phyloP scores from a whole-genome alignment of 2,329 filamentous ascomycete genomes.

The Trichophyton benhamiae region DNA sequence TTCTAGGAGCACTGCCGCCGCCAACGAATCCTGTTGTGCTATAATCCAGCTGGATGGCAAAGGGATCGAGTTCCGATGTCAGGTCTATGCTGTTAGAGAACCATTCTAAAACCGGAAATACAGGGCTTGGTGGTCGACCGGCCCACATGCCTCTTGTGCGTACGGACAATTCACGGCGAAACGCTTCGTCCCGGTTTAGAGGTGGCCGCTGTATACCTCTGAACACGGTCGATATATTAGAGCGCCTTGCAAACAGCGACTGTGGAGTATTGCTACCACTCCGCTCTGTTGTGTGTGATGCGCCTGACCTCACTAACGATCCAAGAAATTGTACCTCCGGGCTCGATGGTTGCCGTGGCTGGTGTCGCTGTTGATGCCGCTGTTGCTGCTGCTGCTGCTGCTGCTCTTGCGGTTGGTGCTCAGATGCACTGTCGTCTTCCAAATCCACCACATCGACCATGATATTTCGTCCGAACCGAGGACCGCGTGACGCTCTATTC shows the following conservation, averaged over 20 bases:
- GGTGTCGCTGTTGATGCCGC: constrained; percentile 9
- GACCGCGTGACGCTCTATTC: constrained; percentile 17
- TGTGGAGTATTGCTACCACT: not conserved
- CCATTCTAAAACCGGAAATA: too few relatives aligned
- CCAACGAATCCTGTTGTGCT: constrained; percentile 30
- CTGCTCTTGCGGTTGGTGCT: too few relatives aligned
- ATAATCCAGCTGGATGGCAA: constrained; percentile 28
- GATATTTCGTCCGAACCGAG: constrained; percentile 28
- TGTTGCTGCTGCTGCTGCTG: constrained; percentile 8
- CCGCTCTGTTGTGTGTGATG: not conserved
- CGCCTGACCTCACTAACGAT: constrained; percentile 12
- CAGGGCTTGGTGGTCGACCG: not conserved
- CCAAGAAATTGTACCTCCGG: constrained; percentile 43
- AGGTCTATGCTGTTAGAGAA: constrained; percentile 16
- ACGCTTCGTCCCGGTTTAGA: constrained; percentile 9
- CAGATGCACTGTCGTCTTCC: constrained; percentile 24
- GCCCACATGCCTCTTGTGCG: constrained; percentile 11
- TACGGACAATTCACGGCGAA: constrained; percentile 18
- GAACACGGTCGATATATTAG: constrained; percentile 11
- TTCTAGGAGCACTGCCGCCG: constrained; percentile 12
- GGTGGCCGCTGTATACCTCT: constrained; percentile 6
- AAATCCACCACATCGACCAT: constrained; percentile 29
- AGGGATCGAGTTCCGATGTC: constrained; percentile 20
- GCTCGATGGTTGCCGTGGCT: constrained; percentile 17
- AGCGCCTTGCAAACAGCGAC: constrained; percentile 2